These are phyloP conservation scores for Carex arenaria DNA, from an alignment of 202 grass and related monocot genomes.

Conservation along the genomic window DNA sequence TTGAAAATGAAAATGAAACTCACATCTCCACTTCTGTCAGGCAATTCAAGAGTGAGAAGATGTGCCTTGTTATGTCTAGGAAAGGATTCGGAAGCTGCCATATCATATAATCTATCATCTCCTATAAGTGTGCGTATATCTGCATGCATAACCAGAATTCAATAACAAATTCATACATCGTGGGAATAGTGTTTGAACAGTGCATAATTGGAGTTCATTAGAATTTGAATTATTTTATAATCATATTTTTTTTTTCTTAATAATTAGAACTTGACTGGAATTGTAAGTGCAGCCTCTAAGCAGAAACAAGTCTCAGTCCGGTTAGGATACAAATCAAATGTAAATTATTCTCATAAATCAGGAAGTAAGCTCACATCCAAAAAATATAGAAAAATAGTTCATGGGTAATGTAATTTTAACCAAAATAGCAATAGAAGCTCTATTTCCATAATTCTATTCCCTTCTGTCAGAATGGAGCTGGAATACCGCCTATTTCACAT, in stretches of 20 bases:
- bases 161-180: background rate
- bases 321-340: background rate
- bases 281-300: background rate
- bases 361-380: background rate
- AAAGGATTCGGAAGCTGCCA: conserved; percentile 77
- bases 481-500: background rate
- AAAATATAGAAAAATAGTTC: background rate
- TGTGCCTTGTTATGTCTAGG: conserved; percentile 76
- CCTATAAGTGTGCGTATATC: conserved; percentile 73
- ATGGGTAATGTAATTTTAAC: background rate
- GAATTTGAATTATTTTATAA: background rate
- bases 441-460: background rate
- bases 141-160: conserved; percentile 32
- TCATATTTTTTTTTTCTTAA: background rate
- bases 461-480: background rate
- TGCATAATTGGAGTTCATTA: background rate
- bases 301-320: background rate
- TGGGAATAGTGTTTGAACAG: background rate
- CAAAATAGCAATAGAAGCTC: background rate
- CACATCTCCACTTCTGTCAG: conserved; percentile 92
- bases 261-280: background rate
- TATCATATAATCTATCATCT: conserved; percentile 67
- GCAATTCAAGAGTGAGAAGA: conserved; percentile 66
- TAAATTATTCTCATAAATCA: background rate
- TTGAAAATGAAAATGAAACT: conserved; percentile 14